Conservation (phyloP, 2,329 filamentous ascomycete genomes). For the Botrytis galanthina region DNA sequence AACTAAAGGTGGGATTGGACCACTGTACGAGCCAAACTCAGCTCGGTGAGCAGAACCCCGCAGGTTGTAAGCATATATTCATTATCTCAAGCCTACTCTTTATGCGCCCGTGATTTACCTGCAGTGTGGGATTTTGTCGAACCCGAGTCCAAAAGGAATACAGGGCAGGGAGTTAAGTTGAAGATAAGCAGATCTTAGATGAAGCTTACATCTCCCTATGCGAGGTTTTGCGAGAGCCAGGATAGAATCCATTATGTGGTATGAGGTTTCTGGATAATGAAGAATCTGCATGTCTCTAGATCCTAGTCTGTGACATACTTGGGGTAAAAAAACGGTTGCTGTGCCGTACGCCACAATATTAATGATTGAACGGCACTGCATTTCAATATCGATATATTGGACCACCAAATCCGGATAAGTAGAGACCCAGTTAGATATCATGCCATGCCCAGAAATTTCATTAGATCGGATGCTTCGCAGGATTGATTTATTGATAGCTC, state of each 20-base stretch:
- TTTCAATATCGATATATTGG: conserved; percentile 18
- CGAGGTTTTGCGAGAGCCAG: not conserved
- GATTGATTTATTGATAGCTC: conserved; percentile 17
- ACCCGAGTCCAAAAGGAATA: conserved; percentile 3
- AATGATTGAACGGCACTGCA: conserved; percentile 17
- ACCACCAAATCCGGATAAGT: conserved; percentile 3
- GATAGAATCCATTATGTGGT: not conserved
- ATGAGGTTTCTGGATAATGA: not conserved
- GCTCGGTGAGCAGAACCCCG: conserved; percentile 9
- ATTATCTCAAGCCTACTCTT: not conserved
- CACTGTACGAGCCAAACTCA: conserved; percentile 1
- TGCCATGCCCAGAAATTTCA: not conserved
- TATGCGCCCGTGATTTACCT: not conserved
- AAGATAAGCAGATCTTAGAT: conserved; percentile 9
- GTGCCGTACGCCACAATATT: conserved; percentile 19
- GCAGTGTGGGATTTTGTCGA: not conserved
- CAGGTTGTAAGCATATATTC: not conserved
- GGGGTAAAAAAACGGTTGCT: conserved; percentile 13
- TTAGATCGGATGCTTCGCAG: conserved; percentile 12
- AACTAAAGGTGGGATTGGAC: conserved; percentile 7
- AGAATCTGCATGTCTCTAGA: conserved; percentile 2
- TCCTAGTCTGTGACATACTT: not conserved
- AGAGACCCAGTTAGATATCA: conserved; percentile 7
- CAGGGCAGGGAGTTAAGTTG: not conserved
- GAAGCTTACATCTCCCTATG: not conserved